Evolutionary conservation across 176 grass and related monocot genomes (phyloP), one percentile per base, ranked within the genome.

Genomic region (Ananas comosus): DNA sequence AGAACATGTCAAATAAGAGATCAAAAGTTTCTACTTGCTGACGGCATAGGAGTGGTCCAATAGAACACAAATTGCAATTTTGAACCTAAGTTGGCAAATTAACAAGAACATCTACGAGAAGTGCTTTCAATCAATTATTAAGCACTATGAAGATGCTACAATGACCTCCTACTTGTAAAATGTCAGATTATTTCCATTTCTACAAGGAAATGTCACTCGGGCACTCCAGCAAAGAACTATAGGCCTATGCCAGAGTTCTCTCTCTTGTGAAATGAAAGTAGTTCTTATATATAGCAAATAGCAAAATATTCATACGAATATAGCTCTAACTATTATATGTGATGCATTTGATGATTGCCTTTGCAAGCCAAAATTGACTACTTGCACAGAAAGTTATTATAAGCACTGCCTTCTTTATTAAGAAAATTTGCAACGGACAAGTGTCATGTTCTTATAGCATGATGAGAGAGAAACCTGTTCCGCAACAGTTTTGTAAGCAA

Each of bases 401-500:
- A 42, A 42, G 33, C 33, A 42, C 5, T 42, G 33, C 4, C 33
- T 6, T 42, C 33, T 42, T 42, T 42, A 42, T 42, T 42, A 57
- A 17, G 13, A 57, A 57, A 57, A 57, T 17, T 27, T 12, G 28
- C 9, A 33, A 33, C 12, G 14, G 22, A 52, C 4, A 53, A 28
- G 54, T 23, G 11, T 56, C 49, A 54, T 71, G 25, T 50, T 13
- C 21, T 4, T 9, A 58, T 59, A 25, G 3, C 6, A 54, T 14
- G 16, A 58, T 9, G 10, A 65, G 19, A 80, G 49, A 17, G 25
- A 70, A 64, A 97, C 93, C 93, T 97, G 83, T 70, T 97, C 81
- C 87, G 85, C 80, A 58, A 97, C 92, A 79, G 84, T 87, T 64
- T 49, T 83, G 74, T 81, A 70, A 81, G 86, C 74, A 87, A 70